Evolutionary conservation across 2,329 filamentous ascomycete genomes (phyloP).

Genomic region (Bipolaris victoriae): DNA sequence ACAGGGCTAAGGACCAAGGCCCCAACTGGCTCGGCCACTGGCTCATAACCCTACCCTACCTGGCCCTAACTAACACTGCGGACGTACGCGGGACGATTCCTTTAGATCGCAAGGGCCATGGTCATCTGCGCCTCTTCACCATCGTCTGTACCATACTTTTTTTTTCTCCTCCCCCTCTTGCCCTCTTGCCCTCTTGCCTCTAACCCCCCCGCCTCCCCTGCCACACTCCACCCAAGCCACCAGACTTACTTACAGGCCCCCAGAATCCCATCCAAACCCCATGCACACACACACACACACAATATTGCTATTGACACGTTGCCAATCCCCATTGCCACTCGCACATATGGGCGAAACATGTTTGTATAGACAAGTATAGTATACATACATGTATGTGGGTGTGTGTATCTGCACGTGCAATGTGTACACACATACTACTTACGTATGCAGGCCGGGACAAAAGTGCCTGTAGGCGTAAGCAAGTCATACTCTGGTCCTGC

Average conservation of each 20-base stretch:
- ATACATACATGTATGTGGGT: too few species aligned
- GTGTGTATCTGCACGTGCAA: too few species aligned
- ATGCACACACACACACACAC: neutral
- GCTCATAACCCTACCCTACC: slow-evolving; percentile 10
- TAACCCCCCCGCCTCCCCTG: neutral
- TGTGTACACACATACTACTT: neutral
- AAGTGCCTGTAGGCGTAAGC: neutral
- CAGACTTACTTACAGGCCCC: neutral
- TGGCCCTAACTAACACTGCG: slow-evolving; percentile 1
- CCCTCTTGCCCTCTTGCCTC: neutral
- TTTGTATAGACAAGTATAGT: too few species aligned
- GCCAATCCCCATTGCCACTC: slow-evolving; percentile 6
- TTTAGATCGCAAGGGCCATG: slow-evolving; percentile 9
- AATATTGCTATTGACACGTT: slow-evolving; percentile 12
- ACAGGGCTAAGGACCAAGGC: slow-evolving; percentile 9
- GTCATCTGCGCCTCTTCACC: slow-evolving; percentile 24
- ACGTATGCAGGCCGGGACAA: neutral
- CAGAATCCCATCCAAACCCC: neutral
- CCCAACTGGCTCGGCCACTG: slow-evolving; percentile 15
- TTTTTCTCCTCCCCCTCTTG: neutral
- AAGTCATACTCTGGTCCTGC: neutral
- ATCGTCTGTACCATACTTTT: slow-evolving; percentile 13
- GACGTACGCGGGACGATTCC: slow-evolving; percentile 16
- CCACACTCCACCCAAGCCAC: neutral
- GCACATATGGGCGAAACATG: neutral